Evolutionary conservation across 2,329 filamentous ascomycete genomes (phyloP).

Genomic region (Aspergillus udagawae): DNA sequence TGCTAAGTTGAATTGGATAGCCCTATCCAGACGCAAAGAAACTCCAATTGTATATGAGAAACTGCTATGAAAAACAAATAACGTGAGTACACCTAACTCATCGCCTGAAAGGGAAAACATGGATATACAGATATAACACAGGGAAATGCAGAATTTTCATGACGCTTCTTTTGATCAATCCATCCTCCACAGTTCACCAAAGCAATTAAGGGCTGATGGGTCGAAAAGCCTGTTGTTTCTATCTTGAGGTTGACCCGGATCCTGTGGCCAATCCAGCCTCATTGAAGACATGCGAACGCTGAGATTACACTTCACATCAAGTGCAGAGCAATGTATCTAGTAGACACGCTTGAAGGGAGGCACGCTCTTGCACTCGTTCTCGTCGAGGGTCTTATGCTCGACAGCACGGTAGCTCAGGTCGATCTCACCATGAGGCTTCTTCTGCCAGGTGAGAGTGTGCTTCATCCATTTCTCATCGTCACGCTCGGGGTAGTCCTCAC

Average conservation of each 20-base stretch:
- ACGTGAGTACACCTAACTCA: constrained; percentile 33
- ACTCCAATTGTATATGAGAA: constrained; percentile 26
- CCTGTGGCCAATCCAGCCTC: background rate
- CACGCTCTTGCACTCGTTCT: constrained; percentile 92
- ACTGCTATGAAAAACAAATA: constrained; percentile 24
- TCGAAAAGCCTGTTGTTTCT: background rate
- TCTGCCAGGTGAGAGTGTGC: constrained; percentile 96
- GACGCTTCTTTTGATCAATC: constrained; percentile 27
- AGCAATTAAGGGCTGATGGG: background rate
- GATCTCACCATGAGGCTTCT: constrained; percentile 80
- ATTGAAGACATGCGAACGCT: background rate
- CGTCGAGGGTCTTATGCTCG: constrained; percentile 77
- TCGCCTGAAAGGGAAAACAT: constrained; percentile 32
- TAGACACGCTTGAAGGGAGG: constrained; percentile 81
- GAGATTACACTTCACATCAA: background rate
- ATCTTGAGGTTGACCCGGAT: background rate
- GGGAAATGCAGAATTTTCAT: constrained; percentile 29
- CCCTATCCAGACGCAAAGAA: constrained; percentile 18
- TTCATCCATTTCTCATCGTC: constrained; percentile 99
- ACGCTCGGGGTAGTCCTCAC: constrained; percentile 93
- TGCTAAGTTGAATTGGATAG: background rate
- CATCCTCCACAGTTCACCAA: constrained; percentile 1
- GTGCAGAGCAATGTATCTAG: constrained; percentile 28
- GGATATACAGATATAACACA: constrained; percentile 39
- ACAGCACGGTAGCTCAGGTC: constrained; percentile 85